A percentile compares a stretch with the other conserved stretches of the same genome.
These are phyloP conservation scores for Fusarium agapanthi DNA, from an alignment of 2,329 filamentous ascomycete species.

Conservation along the genomic window DNA sequence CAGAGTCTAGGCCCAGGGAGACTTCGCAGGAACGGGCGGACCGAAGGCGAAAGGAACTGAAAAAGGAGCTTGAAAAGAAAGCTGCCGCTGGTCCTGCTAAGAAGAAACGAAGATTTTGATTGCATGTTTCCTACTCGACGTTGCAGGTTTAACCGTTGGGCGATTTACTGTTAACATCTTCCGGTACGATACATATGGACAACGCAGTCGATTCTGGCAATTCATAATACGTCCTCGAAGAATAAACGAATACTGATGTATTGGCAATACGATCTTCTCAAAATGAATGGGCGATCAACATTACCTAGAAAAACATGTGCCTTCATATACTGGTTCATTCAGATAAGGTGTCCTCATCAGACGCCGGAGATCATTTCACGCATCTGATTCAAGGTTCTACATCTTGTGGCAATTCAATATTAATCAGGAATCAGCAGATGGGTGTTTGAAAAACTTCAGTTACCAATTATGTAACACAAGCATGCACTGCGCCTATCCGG, in stretches of 20 bases:
- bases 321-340: background rate
- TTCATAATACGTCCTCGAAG: background rate
- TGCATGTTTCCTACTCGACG: background rate
- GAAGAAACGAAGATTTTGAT: slow-evolving; percentile 65
- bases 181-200: background rate
- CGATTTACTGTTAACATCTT: background rate
- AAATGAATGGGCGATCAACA: background rate
- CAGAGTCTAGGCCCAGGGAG: slow-evolving; percentile 49
- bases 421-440: background rate
- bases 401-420: background rate
- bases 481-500: background rate
- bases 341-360: background rate
- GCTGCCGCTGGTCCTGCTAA: slow-evolving; percentile 59
- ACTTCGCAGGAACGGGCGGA: slow-evolving; percentile 58
- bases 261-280: background rate
- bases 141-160: background rate
- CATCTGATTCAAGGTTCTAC: background rate
- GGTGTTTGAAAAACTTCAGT: background rate
- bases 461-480: background rate
- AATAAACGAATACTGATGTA: background rate
- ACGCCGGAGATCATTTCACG: background rate
- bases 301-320: background rate
- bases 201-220: background rate
- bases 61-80: slow-evolving; percentile 60
- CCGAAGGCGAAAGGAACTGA: slow-evolving; percentile 60